Conservation (phyloP, 2,329 filamentous ascomycete species). For the Aspergillus sp. region DNA sequence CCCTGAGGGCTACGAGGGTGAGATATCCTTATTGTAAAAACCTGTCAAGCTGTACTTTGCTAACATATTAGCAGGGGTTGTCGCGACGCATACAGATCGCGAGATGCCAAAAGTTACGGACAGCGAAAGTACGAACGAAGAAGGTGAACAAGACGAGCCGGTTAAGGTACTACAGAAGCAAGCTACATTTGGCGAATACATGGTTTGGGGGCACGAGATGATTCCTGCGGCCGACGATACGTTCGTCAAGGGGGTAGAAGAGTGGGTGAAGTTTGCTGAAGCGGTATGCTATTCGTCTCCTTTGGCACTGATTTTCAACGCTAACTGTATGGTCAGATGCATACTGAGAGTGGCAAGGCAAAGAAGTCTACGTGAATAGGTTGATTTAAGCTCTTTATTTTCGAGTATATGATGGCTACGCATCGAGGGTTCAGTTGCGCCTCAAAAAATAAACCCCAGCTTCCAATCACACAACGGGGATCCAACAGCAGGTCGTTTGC, state of each 20-base stretch:
- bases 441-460: neutral
- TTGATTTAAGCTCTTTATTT: neutral
- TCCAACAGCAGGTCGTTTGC: neutral
- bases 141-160: conserved; percentile 48
- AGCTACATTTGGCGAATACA: conserved; percentile 69
- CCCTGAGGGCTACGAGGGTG: conserved; percentile 68
- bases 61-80: conserved; percentile 48
- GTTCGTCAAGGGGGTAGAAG: conserved; percentile 72
- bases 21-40: neutral
- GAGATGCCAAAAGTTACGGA: conserved; percentile 21
- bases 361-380: conserved; percentile 17
- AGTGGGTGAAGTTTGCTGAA: conserved; percentile 76
- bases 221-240: conserved; percentile 64
- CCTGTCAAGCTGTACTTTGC: neutral
- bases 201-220: conserved; percentile 82
- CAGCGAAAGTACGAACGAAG: conserved; percentile 45
- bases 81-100: conserved; percentile 53
- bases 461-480: neutral
- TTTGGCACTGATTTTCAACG: neutral
- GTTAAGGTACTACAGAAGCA: conserved; percentile 61
- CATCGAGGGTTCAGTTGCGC: neutral
- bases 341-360: conserved; percentile 17
- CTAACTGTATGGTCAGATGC: conserved; percentile 27
- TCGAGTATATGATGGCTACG: neutral
- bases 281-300: conserved; percentile 50